Percentiles rank a stretch among this genome's conserved stretches.
phyloP scores from a whole-genome alignment of 345 rosid genomes.

The Eucalyptus brandiana region DNA sequence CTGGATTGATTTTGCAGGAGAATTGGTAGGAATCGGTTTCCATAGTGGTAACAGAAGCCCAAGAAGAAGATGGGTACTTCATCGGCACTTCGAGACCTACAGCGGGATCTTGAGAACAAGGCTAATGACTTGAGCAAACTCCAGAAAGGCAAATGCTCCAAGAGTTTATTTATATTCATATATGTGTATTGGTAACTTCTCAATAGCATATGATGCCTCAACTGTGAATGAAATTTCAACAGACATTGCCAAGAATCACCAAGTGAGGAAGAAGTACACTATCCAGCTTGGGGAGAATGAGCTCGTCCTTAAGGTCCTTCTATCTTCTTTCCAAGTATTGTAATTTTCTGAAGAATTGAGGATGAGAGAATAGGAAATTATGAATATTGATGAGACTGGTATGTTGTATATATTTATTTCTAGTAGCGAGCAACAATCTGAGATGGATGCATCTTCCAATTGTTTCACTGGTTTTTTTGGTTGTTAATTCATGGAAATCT shows the following conservation, averaged over 20 bases:
- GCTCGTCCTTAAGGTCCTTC: slow-evolving; percentile 75
- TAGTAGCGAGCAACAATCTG: neutral
- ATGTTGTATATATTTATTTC: neutral
- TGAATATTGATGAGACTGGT: neutral
- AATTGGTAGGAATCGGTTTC: neutral
- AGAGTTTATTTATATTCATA: neutral
- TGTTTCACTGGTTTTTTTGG: neutral
- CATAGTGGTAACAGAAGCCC: neutral
- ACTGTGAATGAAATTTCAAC: neutral
- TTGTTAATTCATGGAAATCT: neutral
- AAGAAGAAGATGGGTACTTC: slow-evolving; percentile 51
- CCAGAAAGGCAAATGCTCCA: slow-evolving; percentile 49
- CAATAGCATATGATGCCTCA: neutral
- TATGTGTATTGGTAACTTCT: neutral
- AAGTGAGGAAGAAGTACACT: slow-evolving; percentile 88
- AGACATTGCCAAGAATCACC: slow-evolving; percentile 88
- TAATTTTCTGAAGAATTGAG: neutral
- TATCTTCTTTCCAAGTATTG: neutral
- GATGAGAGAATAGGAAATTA: neutral
- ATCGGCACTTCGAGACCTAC: slow-evolving; percentile 54
- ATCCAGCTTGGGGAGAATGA: slow-evolving; percentile 96
- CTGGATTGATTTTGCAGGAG: neutral
- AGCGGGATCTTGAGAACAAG: slow-evolving; percentile 73
- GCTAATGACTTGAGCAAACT: slow-evolving; percentile 74
- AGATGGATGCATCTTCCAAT: neutral